Percentiles rank a stretch among this genome's conserved stretches.
Evolutionary conservation across 164 flowering plant species (phyloP).

Genomic region (Stephania yunnanensis): DNA sequence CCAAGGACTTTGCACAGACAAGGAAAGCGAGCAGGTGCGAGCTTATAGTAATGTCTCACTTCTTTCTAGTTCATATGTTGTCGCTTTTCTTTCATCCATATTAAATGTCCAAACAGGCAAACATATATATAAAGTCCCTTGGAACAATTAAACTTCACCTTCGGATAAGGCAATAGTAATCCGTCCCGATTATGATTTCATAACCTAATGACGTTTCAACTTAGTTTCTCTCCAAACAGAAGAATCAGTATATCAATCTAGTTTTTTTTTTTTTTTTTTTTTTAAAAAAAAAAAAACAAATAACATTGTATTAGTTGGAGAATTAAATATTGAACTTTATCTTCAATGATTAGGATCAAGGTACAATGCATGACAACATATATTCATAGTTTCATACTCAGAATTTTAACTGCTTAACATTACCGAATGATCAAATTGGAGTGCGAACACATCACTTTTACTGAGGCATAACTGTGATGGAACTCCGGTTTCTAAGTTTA

Average conservation of each 20-base stretch:
- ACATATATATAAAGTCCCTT: no score
- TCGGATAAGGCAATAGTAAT: no score
- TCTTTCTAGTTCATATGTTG: no score
- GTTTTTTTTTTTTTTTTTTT: no score
- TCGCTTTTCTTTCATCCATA: no score
- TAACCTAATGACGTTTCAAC: no score
- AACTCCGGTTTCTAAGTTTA: conserved; percentile 57
- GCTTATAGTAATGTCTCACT: no score
- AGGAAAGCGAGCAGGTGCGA: no score
- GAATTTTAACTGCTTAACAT: conserved; percentile 9
- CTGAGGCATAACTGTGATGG: conserved; percentile 49
- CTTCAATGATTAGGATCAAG: not conserved
- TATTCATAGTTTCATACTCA: not conserved
- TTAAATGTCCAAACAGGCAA: no score
- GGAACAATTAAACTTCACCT: no score
- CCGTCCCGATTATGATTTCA: no score
- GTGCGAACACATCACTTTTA: conserved; percentile 78
- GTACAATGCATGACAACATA: not conserved
- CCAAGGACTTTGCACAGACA: no score
- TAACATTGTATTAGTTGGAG: not conserved
- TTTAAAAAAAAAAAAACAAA: not conserved
- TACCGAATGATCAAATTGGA: conserved; percentile 71
- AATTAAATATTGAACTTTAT: not conserved
- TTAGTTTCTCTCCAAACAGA: not conserved
- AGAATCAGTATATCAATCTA: not conserved